Evolutionary conservation across 2,329 filamentous ascomycete species (phyloP).

Genomic region (Coniochaeta sp.): DNA sequence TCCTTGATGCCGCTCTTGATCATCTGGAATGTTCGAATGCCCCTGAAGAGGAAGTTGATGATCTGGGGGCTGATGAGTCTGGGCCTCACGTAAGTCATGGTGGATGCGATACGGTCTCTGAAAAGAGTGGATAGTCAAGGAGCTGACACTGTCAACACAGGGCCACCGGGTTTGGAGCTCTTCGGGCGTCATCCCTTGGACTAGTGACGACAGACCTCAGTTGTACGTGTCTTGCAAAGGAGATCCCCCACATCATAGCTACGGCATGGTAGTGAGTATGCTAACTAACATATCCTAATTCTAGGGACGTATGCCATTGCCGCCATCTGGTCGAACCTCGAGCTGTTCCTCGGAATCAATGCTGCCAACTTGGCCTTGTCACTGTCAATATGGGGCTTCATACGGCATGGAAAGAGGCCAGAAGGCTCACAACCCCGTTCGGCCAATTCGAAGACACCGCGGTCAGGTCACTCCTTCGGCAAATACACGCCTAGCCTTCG

Average conservation of each 20-base stretch:
- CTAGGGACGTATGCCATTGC: slow-evolving; percentile 23
- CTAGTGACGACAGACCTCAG: slow-evolving; percentile 15
- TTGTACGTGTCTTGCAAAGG: slow-evolving; percentile 17
- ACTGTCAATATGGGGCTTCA: slow-evolving; percentile 15
- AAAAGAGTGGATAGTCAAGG: not conserved
- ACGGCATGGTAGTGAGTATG: not conserved
- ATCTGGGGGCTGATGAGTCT: slow-evolving; percentile 25
- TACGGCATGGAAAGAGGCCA: slow-evolving; percentile 4
- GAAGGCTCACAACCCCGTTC: not conserved
- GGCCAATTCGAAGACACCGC: not conserved
- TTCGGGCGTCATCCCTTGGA: slow-evolving; percentile 14
- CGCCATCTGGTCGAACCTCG: slow-evolving; percentile 13
- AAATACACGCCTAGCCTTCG: slow-evolving; percentile 9
- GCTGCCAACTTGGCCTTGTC: slow-evolving; percentile 13
- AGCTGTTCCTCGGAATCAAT: slow-evolving; percentile 12
- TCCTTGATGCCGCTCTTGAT: slow-evolving; percentile 21
- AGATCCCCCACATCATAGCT: no score
- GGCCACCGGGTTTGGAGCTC: slow-evolving; percentile 18
- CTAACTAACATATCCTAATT: not conserved
- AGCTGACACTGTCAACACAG: slow-evolving; percentile 3
- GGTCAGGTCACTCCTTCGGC: slow-evolving; percentile 2
- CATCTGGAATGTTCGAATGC: slow-evolving; percentile 24
- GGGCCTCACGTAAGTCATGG: slow-evolving; percentile 15
- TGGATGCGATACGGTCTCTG: not conserved
- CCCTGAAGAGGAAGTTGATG: slow-evolving; percentile 19